Evolutionary conservation across 495 filamentous ascomycete species (phyloP), one percentile per base, ranked within the genome.

Genomic region (Penicillium diatomitis): DNA sequence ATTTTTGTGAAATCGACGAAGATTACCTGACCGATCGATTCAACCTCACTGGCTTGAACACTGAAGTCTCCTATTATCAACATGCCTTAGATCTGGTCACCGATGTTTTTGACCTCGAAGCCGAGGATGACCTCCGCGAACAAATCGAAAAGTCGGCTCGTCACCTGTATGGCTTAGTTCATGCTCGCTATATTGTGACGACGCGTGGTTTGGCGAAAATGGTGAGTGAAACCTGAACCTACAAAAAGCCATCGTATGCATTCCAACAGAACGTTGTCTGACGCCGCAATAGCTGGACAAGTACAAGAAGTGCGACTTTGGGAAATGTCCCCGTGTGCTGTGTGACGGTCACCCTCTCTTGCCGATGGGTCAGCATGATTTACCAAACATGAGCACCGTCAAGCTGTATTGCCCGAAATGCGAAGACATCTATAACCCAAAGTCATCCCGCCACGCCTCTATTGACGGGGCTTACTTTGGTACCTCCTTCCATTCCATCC

Each of bases 1-100:
- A 99, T 69, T 99, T 96, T 56, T 99, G 92, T 77, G 92, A 99
- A 59, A 96, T 99, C 51, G 92, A 99, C 65, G 92, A 99, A 65
- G 92, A 99, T 52, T 99, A 99, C 64, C 75, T 99, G 11, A 97
- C 91, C 44, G 92, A 99, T 65, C 85, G 92, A 37, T 99, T 99
- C 77, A 99, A 99, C 66, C 75, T 99, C 32, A 99, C 92, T 8
- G 92, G 91, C 38, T 80, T 99, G 32, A 96, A 97, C 66, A 88
- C 89, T 32, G 92, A 99, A 64, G 92, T 99, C 4, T 85, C 92
- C 51, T 95, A 97, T 75, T 99, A 99, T 62, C 91, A 99, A 65
- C 94, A 97, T 78, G 94, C 92, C 8, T 79, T 99, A 30, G 92
- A 99, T 62, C 80, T 99, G n/a, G 87, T 99, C 43, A 99, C 94